Conservation (phyloP, 805 yeast species). For the Candida berthetii region DNA sequence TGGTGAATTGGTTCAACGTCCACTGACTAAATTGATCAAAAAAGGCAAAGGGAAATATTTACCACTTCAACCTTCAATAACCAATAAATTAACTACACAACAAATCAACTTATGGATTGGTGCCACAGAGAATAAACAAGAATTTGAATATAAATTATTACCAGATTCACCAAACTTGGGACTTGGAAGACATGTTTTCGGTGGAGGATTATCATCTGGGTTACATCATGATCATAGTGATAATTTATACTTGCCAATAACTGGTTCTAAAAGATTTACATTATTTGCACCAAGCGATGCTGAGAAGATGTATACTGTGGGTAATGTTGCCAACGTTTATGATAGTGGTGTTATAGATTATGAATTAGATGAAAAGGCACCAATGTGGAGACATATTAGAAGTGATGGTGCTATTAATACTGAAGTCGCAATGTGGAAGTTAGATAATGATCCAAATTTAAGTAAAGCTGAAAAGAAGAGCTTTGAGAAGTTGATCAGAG, state of each 20-base stretch:
- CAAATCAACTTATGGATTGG: conserved; percentile 79
- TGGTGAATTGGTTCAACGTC: conserved; percentile 52
- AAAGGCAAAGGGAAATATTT: conserved; percentile 10
- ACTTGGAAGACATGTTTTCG: conserved; percentile 51
- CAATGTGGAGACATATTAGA: conserved; percentile 55
- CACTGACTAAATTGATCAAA: conserved; percentile 40
- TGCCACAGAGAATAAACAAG: conserved; percentile 16
- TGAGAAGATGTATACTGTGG: conserved; percentile 53
- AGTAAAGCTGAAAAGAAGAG: conserved; percentile 14
- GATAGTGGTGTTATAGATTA: conserved; percentile 68
- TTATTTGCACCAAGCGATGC: conserved; percentile 62
- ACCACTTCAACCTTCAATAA: conserved; percentile 36
- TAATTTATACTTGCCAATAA: conserved; percentile 55
- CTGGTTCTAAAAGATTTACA: conserved; percentile 63
- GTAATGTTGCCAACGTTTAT: conserved; percentile 45
- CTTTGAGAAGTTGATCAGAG: conserved; percentile 19
- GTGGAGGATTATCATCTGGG: conserved; percentile 62
- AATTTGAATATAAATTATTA: conserved; percentile 11
- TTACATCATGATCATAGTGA: conserved; percentile 81
- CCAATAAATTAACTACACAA: conserved; percentile 47
- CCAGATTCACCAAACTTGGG: conserved; percentile 23
- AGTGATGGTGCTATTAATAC: conserved; percentile 56
- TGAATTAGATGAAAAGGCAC: conserved; percentile 43
- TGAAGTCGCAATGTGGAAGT: conserved; percentile 39
- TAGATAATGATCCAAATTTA: conserved; percentile 23